Conservation (phyloP, 192 early-diverging fungal genomes). For the Dissophora ornata region DNA sequence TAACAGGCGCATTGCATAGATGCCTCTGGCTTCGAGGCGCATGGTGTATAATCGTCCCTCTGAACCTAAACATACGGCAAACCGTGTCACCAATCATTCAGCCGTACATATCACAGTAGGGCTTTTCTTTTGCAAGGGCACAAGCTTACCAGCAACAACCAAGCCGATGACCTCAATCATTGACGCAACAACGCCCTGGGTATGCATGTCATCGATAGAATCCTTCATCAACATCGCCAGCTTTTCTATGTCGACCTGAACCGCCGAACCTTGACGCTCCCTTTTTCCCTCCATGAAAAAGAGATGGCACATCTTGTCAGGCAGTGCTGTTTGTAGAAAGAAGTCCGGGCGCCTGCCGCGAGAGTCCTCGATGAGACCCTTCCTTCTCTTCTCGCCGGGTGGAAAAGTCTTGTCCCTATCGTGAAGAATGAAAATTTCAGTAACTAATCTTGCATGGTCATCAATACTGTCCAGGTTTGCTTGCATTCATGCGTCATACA, state of each 20-base stretch:
- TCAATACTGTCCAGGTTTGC: constrained; percentile 1
- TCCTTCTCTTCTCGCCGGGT: constrained; percentile 19
- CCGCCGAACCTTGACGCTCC: constrained; percentile 7
- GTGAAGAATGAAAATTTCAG: constrained; percentile 18
- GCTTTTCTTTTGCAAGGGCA: not conserved
- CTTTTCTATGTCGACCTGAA: constrained; percentile 4
- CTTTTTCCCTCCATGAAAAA: constrained; percentile 33
- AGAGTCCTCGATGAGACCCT: constrained; percentile 12
- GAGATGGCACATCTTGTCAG: constrained; percentile 4
- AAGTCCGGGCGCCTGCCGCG: constrained; percentile 11
- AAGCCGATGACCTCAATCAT: constrained; percentile 15
- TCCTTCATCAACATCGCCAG: constrained; percentile 23
- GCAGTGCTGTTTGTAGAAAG: constrained; percentile 2
- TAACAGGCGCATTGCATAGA: constrained; percentile 6
- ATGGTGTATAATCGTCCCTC: constrained; percentile 24
- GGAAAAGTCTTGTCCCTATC: constrained; percentile 23
- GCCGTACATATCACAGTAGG: no score
- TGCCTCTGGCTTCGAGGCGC: constrained; percentile 13
- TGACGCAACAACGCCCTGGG: not conserved
- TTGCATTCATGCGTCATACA: constrained; percentile 3
- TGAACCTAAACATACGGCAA: constrained; percentile 1
- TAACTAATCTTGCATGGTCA: constrained; percentile 3
- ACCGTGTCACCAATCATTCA: constrained; percentile 1
- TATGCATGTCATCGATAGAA: constrained; percentile 21
- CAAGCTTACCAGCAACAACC: constrained; percentile 23